phyloP scores from a whole-genome alignment of 495 filamentous ascomycete species.

The Pyrenula aspistea region DNA sequence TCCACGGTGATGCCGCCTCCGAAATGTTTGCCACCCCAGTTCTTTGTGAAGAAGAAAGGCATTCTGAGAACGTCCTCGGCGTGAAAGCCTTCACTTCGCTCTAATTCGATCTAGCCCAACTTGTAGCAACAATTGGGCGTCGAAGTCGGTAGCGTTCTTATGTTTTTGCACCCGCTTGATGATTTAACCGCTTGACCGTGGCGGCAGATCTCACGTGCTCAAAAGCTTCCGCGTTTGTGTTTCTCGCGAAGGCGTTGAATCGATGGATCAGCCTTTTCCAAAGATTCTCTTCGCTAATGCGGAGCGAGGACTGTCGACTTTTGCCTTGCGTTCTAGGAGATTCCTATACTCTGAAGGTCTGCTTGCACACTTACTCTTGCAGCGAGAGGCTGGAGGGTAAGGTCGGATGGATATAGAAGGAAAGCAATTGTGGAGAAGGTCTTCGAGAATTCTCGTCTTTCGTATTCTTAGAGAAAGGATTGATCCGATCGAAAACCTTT shows the following conservation, averaged over 20 bases:
- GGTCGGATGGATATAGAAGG: too few relatives aligned
- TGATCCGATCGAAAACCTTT: too few relatives aligned
- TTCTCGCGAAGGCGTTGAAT: background rate
- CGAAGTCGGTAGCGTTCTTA: background rate
- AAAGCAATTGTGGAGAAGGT: too few relatives aligned
- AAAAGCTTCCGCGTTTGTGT: background rate
- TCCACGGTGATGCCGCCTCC: constrained; percentile 23
- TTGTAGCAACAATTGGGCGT: background rate
- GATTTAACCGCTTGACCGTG: background rate
- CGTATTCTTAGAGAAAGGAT: too few relatives aligned
- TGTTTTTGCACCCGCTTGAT: background rate
- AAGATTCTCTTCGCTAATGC: background rate
- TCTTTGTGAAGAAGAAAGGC: constrained; percentile 7
- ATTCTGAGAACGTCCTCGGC: background rate
- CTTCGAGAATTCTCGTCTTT: too few relatives aligned
- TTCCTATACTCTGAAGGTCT: too few relatives aligned
- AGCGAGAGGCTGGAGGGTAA: too few relatives aligned
- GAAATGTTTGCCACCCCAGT: constrained; percentile 6
- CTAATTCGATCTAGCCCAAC: background rate
- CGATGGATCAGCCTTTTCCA: background rate
- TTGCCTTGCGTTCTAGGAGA: background rate
- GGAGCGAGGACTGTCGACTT: too few relatives aligned
- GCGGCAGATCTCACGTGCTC: background rate
- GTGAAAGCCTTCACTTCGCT: background rate
- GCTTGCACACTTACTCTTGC: too few relatives aligned